Percentiles rank a stretch among this genome's conserved stretches.
Conservation (phyloP, 2,329 filamentous ascomycete genomes). For the Neurospora sp. region DNA sequence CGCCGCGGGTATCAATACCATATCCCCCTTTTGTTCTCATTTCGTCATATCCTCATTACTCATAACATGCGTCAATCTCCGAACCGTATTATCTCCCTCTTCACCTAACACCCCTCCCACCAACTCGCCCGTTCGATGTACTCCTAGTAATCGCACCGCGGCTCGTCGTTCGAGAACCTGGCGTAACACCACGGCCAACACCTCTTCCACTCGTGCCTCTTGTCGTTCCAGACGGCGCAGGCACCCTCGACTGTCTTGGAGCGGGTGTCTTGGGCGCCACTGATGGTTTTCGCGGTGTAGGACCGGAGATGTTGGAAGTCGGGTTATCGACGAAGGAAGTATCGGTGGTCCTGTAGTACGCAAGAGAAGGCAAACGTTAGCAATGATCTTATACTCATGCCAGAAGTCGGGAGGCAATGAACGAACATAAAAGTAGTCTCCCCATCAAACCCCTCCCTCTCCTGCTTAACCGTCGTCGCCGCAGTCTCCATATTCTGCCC, state of each 20-base stretch:
- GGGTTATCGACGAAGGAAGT: conserved; percentile 88
- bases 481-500: background rate
- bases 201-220: conserved; percentile 29
- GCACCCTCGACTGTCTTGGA: conserved; percentile 37
- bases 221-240: conserved; percentile 27
- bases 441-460: conserved; percentile 32
- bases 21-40: background rate
- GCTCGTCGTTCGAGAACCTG: conserved; percentile 26
- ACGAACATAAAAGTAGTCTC: conserved; percentile 81
- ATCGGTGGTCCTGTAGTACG: conserved; percentile 64
- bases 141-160: conserved; percentile 26
- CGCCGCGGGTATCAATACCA: background rate
- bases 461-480: conserved; percentile 9
- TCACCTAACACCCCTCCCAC: background rate
- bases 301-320: conserved; percentile 37
- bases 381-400: no score
- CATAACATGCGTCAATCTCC: background rate
- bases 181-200: conserved; percentile 27
- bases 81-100: background rate
- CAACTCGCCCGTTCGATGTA: background rate
- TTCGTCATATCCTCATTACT: background rate
- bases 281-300: conserved; percentile 19
- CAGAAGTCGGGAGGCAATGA: no score
- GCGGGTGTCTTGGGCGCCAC: conserved; percentile 30
- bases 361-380: conserved; percentile 11